phyloP scores from a whole-genome alignment of 225 moss, liverwort and hornwort species.

The Sphagnum contortum region DNA sequence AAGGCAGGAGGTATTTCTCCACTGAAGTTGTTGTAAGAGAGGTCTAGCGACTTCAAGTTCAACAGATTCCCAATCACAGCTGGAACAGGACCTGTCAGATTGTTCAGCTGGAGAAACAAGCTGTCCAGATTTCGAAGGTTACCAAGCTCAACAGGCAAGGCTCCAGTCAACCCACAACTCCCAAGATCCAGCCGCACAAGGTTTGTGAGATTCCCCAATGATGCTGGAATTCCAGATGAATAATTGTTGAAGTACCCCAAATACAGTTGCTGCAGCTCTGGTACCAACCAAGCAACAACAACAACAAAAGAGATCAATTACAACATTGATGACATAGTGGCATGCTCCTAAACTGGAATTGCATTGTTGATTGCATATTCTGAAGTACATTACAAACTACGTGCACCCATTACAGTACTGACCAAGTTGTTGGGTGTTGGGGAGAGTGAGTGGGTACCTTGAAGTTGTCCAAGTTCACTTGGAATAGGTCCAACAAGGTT shows the following conservation, averaged over 20 bases:
- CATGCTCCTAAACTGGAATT: too few species aligned
- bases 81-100: constrained; percentile 48
- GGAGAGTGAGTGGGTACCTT: constrained; percentile 17
- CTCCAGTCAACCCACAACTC: constrained; percentile 46
- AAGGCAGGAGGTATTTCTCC: constrained; percentile 43
- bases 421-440: too few species aligned
- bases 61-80: constrained; percentile 45
- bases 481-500: constrained; percentile 67
- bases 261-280: constrained; percentile 52
- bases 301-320: too few species aligned
- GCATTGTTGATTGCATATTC: too few species aligned
- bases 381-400: too few species aligned
- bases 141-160: constrained; percentile 54
- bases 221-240: constrained; percentile 40
- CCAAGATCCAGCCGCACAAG: constrained; percentile 60
- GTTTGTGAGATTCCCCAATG: constrained; percentile 62
- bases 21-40: constrained; percentile 51
- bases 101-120: constrained; percentile 61
- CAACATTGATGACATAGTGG: too few species aligned
- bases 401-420: too few species aligned
- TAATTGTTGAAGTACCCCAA: constrained; percentile 81
- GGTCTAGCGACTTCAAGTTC: constrained; percentile 55
- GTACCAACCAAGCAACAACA: too few species aligned
- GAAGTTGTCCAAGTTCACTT: constrained; percentile 68
- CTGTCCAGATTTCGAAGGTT: constrained; percentile 49